Percentiles rank a stretch among this genome's conserved stretches.
phyloP scores from a whole-genome alignment of 78 protist species.

The Carpediemonas membranifera region DNA sequence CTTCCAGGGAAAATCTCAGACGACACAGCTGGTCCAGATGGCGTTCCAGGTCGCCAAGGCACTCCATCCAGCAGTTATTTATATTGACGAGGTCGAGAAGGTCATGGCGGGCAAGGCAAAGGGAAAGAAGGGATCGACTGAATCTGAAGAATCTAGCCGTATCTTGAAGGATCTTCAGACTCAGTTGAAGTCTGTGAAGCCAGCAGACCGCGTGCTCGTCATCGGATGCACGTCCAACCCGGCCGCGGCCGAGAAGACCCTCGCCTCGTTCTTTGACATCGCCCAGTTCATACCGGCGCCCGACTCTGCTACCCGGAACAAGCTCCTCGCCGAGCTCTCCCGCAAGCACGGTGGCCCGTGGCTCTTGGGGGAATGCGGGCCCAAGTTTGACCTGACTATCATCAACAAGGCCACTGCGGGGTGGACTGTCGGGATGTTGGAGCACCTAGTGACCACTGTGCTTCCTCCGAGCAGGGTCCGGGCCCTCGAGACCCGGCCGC shows the following conservation, averaged over 20 bases:
- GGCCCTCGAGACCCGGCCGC: no score
- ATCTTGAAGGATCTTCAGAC: slow-evolving; percentile 17
- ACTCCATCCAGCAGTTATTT: slow-evolving; percentile 17
- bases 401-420: no score
- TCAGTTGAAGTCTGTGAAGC: slow-evolving; percentile 2
- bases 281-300: no score
- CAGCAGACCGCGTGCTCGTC: slow-evolving; percentile 19
- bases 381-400: no score
- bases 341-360: no score
- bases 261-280: no score
- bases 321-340: no score
- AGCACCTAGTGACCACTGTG: no score
- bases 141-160: slow-evolving; percentile 7
- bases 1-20: slow-evolving; percentile 19
- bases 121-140: slow-evolving; percentile 18
- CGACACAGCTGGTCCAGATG: slow-evolving; percentile 15
- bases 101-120: slow-evolving; percentile 16
- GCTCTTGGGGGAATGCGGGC: no score
- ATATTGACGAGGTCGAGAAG: slow-evolving; percentile 23
- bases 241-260: neutral
- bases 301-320: no score
- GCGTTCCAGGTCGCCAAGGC: slow-evolving; percentile 26
- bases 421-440: no score
- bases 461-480: no score
- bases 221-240: slow-evolving; percentile 10